A percentile compares a stretch with the other conserved stretches of the same genome.
Evolutionary conservation across 2,329 filamentous ascomycete species (phyloP).

Genomic region (Ascochyta clinopodiicola): DNA sequence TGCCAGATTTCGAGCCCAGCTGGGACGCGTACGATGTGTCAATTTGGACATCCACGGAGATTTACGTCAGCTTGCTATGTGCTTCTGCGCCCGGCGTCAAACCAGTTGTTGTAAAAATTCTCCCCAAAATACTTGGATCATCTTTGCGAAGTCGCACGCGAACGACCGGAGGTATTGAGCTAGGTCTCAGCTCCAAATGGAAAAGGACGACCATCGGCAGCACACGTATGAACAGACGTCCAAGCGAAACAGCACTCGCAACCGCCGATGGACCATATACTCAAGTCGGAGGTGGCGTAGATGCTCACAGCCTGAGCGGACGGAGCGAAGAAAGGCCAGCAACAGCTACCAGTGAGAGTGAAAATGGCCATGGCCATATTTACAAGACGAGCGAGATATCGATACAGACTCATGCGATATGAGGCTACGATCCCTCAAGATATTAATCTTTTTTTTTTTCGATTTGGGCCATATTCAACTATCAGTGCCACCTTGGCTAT

Average conservation of each 20-base stretch:
- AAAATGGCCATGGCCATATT: not conserved
- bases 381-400: slow-evolving; percentile 12
- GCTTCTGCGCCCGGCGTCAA: slow-evolving; percentile 31
- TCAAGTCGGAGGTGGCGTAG: slow-evolving; percentile 16
- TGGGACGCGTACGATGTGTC: slow-evolving; percentile 35
- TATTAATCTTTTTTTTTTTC: not conserved
- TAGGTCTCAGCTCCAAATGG: slow-evolving; percentile 22
- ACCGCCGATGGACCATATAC: slow-evolving; percentile 20
- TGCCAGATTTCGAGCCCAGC: slow-evolving; percentile 24
- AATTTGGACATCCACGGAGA: slow-evolving; percentile 32
- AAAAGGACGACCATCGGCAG: slow-evolving; percentile 17
- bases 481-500: too few species aligned
- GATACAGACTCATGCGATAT: not conserved
- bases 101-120: slow-evolving; percentile 22
- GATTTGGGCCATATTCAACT: too few species aligned
- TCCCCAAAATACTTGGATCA: slow-evolving; percentile 29
- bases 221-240: slow-evolving; percentile 7
- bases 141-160: slow-evolving; percentile 15
- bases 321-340: not conserved
- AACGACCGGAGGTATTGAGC: slow-evolving; percentile 3
- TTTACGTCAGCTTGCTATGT: slow-evolving; percentile 30
- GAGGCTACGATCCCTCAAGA: not conserved
- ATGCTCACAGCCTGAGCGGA: slow-evolving; percentile 7
- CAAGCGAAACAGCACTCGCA: slow-evolving; percentile 9
- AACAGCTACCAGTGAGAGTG: not conserved